Base-by-base conservation (phyloP, 2,329 filamentous ascomycete species). In the Ophiostoma sp. region DNA sequence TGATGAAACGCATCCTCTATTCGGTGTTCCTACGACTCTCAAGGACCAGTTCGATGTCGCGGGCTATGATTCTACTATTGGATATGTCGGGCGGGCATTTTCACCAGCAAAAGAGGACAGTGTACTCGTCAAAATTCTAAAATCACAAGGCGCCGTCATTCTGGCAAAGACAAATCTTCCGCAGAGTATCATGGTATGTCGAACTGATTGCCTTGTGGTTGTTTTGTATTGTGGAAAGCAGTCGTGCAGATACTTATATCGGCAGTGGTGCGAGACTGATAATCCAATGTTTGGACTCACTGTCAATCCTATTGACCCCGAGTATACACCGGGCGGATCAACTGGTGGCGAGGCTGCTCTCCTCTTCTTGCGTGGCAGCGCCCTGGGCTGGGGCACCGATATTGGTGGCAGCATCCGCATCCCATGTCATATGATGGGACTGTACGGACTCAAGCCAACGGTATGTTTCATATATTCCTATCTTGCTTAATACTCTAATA, bases 341-440 rank as follows among this genome's bases (percentile, higher is more conserved):
- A 79, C 79, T 0, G 79, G 80, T 0, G 80, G 79, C 2, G 79
- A 81, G 69, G 77, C 77, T 1, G 79, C 78, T 0, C 71, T 81
- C 1, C 71, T 79, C n/a, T 76, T 76, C 0, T 72, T 78, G 2
- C 73, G 77, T 1, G 80, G 77, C 1, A 81, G 79, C 4, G 13
- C 66, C 4, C n/a, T 72, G 88, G 87, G 87, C 81, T 83, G 20
- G 78, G 83, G 17, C 75, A 78, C 0, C 66, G 79, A 81, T 57
- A 78, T 80, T 67, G 77, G 72, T 0, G 73, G 72, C 1, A 72
- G 70, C 44, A 73, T 74, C 7, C 71, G 79, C 17, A 75, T 78
- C 1, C 79, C 79, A 0, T 72, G 79, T 0, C 76, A 76, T 0
- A 79, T 79, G 74, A 77, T 76, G 73, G 76, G 74, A 20, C 71